These are phyloP conservation scores for Pontederia paniculata DNA, from an alignment of 176 grass and related monocot species.

Conservation along the genomic window DNA sequence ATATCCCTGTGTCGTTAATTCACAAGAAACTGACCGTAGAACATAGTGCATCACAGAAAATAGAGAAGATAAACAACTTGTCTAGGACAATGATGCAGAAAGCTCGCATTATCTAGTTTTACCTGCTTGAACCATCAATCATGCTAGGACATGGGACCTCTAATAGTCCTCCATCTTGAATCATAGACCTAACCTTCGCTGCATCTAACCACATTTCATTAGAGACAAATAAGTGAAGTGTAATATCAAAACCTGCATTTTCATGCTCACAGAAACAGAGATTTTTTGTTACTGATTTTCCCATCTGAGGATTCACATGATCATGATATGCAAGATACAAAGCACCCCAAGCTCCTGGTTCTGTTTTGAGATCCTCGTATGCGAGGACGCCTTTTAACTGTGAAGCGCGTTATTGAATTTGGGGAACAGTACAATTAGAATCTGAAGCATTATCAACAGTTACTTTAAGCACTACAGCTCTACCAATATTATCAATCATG, in stretches of 20 bases:
- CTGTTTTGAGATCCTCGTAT: conserved; percentile 24
- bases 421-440: too few species aligned
- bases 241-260: conserved; percentile 81
- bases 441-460: too few species aligned
- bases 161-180: conserved; percentile 43
- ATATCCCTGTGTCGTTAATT: too few species aligned
- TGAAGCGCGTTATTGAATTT: too few species aligned
- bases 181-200: conserved; percentile 34
- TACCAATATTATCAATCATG: conserved; percentile 61
- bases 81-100: too few species aligned
- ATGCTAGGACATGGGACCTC: conserved; percentile 43
- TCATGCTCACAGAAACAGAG: conserved; percentile 44
- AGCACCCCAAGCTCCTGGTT: conserved; percentile 66
- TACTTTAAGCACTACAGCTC: conserved; percentile 37
- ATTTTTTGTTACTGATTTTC: conserved; percentile 43
- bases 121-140: conserved; percentile 17
- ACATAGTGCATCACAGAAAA: too few species aligned
- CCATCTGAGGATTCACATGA: conserved; percentile 31
- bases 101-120: neutral
- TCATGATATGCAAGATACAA: conserved; percentile 45
- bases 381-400: too few species aligned
- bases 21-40: too few species aligned
- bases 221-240: conserved; percentile 57
- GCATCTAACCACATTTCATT: conserved; percentile 45
- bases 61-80: too few species aligned